Evolutionary conservation across 768 basidiomycete species (phyloP), one percentile per base, ranked within the genome.

Genomic region (Mycena floridula): DNA sequence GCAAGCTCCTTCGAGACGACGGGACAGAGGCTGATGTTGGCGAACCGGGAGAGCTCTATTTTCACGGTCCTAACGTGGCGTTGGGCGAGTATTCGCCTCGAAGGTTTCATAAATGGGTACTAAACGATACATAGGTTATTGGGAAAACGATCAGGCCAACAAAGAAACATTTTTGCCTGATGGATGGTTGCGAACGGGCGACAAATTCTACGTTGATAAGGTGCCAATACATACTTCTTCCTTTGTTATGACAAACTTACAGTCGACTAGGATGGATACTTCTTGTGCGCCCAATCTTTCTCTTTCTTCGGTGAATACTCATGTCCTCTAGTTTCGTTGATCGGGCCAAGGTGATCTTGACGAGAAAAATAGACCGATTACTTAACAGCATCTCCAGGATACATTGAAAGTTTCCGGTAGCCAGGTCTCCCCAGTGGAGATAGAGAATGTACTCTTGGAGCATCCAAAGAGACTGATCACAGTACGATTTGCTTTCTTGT

Each of bases 381-480:
- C 7, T 41, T n/a, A n/a, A n/a, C n/a, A n/a, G n/a, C n/a, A n/a
- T n/a, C n/a, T n/a, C 22, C 20, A 87, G 81, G 89, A 90, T 54
- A 88, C 79, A 0, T 68, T 91, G 18, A 91, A 91, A 56, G 73
- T 91, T 3, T 87, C 85, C 0, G 89, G 88, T 3, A 69, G 68
- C 40, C 89, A 90, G 60, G 89, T 90, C 0, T 87, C 89, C 0
- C 89, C 88, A 1, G 72, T 75, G 15, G 88, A 91, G 56, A 82
- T 90, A 42, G 89, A 90, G 57, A 69, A 77, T 22, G 73, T 71
- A 20, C 63, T 90, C 2, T 69, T 81, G 16, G 68, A 67, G 0
- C 77, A 89, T 28, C 83, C 86, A 0, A 70, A 72, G 7, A 65
- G 65, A 15, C 69, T 88, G 38, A 74, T 89, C 47, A 61, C 57